Base-by-base conservation (phyloP, 1,139 yeast species). In the Candida sanyaensis region DNA sequence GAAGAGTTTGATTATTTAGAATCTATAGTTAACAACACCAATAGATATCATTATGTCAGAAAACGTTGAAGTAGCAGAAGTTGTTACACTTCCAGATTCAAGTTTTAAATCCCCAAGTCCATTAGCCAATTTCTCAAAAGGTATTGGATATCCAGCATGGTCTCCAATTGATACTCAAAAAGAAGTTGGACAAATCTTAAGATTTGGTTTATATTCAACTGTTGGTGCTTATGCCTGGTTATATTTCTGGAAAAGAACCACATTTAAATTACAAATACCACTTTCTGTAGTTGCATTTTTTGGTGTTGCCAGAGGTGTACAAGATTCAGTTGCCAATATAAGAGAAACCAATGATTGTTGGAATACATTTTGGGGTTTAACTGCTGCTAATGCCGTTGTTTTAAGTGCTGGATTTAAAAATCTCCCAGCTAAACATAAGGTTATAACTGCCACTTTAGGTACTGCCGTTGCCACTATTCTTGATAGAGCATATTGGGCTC, bases 311-410 rank as follows among this genome's bases (percentile, higher is more conserved):
- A 73, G 67, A 59, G 57, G 55, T 34, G 48, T 53, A 27, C 51
- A 49, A 44, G 73, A 77, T 29, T 62, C 70, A 34, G 52, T 71
- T 43, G 67, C 79, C 51, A 75, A 75, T 59, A 64, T 75, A 56
- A 70, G 80, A 65, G 78, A 75, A 57, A 73, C 66, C 61, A 74
- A 74, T 56, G 80, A 75, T 61, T 78, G 75, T 41, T 75, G 80
- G 80, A 75, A 75, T 63, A 69, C 73, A 10, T 73, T 75, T 58
- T 68, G 75, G 71, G 80, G 71, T 21, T 74, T 74, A 45, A 74
- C 70, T 37, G 62, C 71, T 29, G 79, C 78, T 54, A 74, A 74
- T 61, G 64, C 73, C 56, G 71, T 67, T 9, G 68, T 66, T 45
- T 71, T 74, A 57, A 66, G 73, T 26, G 71, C 67, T 40, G 78